Percentiles rank a stretch among this genome's conserved stretches.
phyloP scores from a whole-genome alignment of 768 basidiomycete species.

The Podaxis mareebaensis region DNA sequence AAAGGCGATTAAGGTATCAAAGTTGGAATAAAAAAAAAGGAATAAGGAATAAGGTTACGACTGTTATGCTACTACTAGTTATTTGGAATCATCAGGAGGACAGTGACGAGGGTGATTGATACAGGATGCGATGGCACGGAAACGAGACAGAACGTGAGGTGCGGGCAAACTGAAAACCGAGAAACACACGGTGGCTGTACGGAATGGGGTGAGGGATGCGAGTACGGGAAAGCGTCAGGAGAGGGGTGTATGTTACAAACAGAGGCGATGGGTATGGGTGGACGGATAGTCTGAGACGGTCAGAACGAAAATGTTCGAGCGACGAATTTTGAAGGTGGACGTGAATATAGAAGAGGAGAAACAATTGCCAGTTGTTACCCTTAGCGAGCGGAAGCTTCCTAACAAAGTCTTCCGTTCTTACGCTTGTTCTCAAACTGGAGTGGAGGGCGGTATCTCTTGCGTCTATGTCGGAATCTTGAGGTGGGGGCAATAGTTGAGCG shows the following conservation, averaged over 20 bases:
- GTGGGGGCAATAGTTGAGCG: not conserved
- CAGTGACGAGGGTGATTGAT: not conserved
- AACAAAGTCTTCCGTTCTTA: slow-evolving; percentile 5
- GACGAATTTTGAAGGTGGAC: not conserved
- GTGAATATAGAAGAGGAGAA: not conserved
- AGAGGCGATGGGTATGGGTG: not conserved
- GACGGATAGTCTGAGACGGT: not conserved
- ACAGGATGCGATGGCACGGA: not conserved
- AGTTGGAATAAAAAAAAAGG: not conserved
- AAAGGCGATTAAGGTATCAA: not conserved
- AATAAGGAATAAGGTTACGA: slow-evolving; percentile 3
- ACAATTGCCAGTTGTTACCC: not conserved
- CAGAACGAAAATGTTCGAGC: not conserved
- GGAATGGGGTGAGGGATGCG: not conserved
- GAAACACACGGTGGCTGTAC: not conserved
- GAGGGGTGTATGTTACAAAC: not conserved
- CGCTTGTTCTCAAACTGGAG: not conserved
- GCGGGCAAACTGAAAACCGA: not conserved
- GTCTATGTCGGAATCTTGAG: slow-evolving; percentile 5
- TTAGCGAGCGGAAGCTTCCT: slow-evolving; percentile 1
- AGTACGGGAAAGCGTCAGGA: not conserved
- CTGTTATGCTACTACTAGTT: not conserved
- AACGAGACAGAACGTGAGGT: not conserved
- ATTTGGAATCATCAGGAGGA: not conserved
- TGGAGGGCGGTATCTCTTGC: slow-evolving; percentile 3